Evolutionary conservation across 192 early-diverging fungal species (phyloP).

Genomic region (Coemansia reversa): DNA sequence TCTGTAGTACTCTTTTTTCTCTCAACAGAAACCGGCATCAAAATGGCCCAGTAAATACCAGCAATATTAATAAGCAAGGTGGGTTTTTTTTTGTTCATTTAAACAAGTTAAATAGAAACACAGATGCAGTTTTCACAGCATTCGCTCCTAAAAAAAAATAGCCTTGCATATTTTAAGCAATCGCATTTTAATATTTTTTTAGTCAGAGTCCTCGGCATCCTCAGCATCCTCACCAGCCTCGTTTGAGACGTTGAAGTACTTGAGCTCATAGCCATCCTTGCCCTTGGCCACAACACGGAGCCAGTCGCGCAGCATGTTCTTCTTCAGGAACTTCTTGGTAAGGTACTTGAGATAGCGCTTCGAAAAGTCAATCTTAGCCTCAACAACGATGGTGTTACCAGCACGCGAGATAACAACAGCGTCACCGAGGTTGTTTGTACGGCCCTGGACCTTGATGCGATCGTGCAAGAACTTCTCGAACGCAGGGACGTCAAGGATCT

Average conservation of each 20-base stretch:
- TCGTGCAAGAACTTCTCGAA: conserved; percentile 99
- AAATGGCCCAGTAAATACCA: too few species aligned
- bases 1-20: neutral
- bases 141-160: neutral
- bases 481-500: conserved; percentile 94
- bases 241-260: conserved; percentile 73
- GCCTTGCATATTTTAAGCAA: neutral
- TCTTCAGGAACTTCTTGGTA: conserved; percentile 99
- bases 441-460: conserved; percentile 96
- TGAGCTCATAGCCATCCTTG: conserved; percentile 92
- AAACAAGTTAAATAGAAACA: neutral
- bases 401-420: conserved; percentile 79
- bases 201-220: conserved; percentile 46
- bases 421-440: conserved; percentile 92
- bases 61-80: neutral
- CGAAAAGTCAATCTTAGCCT: conserved; percentile 77
- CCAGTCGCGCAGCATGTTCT: conserved; percentile 98
- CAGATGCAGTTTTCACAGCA: neutral
- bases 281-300: conserved; percentile 89
- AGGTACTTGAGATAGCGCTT: conserved; percentile 99
- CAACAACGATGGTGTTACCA: conserved; percentile 75
- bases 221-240: conserved; percentile 35
- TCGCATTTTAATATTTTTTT: conserved; percentile 9
- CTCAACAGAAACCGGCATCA: too few species aligned
- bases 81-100: neutral